Evolutionary conservation across 306 rosid species (phyloP).

Genomic region (Prosopis cineraria): DNA sequence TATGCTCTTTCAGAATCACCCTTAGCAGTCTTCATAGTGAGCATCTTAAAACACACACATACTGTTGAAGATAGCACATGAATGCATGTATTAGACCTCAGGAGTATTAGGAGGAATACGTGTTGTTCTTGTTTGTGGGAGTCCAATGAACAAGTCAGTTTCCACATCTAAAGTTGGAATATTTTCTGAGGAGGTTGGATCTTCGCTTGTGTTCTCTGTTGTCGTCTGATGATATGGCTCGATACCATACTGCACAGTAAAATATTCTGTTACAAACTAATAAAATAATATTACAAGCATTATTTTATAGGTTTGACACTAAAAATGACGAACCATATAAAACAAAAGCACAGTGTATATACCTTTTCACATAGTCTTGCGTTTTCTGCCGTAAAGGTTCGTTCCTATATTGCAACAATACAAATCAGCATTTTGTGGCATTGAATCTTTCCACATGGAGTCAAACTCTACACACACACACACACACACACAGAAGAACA

Average conservation of each 20-base stretch:
- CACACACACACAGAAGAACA: too few species aligned
- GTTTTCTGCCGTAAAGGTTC: neutral
- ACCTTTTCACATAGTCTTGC: neutral
- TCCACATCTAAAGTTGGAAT: neutral
- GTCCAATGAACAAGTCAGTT: neutral
- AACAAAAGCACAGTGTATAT: neutral
- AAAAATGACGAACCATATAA: neutral
- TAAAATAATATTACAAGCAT: neutral
- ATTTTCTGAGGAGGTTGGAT: neutral
- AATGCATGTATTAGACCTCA: slow-evolving; percentile 18
- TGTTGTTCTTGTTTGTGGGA: neutral
- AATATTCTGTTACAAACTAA: neutral
- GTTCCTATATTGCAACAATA: neutral
- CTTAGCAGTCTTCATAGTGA: neutral
- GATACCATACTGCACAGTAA: neutral
- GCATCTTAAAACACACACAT: neutral
- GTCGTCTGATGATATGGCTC: neutral
- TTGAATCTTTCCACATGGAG: neutral
- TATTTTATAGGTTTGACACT: neutral
- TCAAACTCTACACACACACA: too few species aligned
- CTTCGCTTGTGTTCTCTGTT: neutral
- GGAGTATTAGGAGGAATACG: neutral
- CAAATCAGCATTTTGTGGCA: neutral
- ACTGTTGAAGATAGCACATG: neutral
- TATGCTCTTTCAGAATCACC: neutral